Evolutionary conservation across 345 rosid genomes (phyloP).

Genomic region (Gossypium stocksii): DNA sequence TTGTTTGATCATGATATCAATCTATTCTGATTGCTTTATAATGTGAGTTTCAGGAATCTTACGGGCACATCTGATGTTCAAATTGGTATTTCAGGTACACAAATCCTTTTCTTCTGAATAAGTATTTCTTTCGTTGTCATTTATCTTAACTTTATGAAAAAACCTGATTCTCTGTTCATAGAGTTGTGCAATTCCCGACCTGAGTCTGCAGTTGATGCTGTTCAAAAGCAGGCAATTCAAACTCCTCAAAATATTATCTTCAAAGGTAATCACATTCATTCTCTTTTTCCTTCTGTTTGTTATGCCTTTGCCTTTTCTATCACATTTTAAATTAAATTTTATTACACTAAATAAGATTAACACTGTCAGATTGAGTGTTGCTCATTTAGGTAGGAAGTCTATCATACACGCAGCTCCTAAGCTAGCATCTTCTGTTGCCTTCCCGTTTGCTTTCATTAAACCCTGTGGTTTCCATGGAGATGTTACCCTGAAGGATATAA

Average conservation of each 20-base stretch:
- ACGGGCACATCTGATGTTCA: constrained; percentile 23
- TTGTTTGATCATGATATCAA: constrained; percentile 10
- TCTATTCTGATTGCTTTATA: constrained; percentile 21
- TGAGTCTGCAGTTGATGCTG: constrained; percentile 33
- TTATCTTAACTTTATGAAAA: constrained; percentile 15
- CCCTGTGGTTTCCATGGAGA: constrained; percentile 86
- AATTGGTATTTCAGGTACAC: constrained; percentile 2
- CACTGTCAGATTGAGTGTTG: neutral
- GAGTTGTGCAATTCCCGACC: constrained; percentile 37
- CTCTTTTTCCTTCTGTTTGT: neutral
- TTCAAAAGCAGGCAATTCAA: constrained; percentile 45
- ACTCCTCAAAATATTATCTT: constrained; percentile 62
- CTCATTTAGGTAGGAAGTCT: constrained; percentile 62
- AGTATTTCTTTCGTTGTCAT: neutral
- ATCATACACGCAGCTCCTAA: constrained; percentile 53
- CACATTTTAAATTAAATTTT: neutral
- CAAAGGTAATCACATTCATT: constrained; percentile 46
- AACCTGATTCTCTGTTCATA: constrained; percentile 5
- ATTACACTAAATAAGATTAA: neutral
- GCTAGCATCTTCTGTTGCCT: constrained; percentile 70
- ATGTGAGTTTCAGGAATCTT: constrained; percentile 41
- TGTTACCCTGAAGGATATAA: constrained; percentile 91
- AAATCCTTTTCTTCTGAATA: neutral
- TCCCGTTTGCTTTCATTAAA: constrained; percentile 91
- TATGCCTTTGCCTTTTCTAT: neutral